Evolutionary conservation across 2,329 filamentous ascomycete genomes (phyloP), one percentile per base, ranked within the genome.

Genomic region (Cercospora sojina): DNA sequence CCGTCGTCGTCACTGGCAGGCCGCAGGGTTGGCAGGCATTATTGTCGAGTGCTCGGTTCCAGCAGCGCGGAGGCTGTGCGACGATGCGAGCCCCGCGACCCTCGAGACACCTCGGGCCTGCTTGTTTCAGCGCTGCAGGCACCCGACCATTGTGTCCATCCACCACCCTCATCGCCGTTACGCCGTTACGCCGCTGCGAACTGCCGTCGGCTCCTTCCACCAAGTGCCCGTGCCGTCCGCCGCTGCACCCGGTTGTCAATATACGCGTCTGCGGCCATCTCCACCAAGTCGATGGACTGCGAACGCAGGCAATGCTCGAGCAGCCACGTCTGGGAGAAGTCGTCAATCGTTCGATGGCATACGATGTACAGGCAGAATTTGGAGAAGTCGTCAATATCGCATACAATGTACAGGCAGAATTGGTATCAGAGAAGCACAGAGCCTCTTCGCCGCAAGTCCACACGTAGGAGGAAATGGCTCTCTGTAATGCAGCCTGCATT

Each of bases 11-110:
- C 43, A 23, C 43, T 23, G 47, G 10, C 53, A 18, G 27, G 25
- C 13, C 20, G 10, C 53, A 18, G 27, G 25, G 27, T 29, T 18
- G 53, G 20, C 53, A 20, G 29, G 31, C 53, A 23, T 31, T 8
- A 27, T 31, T 31, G 53, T 32, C 27, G 31, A 56, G 53, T 32
- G 27, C 53, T 56, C 27, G 53, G 27, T 56, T 32, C 53, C 20
- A 56, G 16, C 53, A 56, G 51, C 25, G 27, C 53, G 53, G 53
- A 31, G 53, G 53, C 53, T 56, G 53, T 56, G 53, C 27, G n/a
- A 56, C 27, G 16, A 31, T 10, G 16, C 27, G 53, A 32, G 8
- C 9, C 49, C 13, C 20, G 49, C 12, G 27, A 25, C 23, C 49
- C 49, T n/a, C 49, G 49, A 53, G 49, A 53, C 49, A 20, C 23